Evolutionary conservation across 2,329 filamentous ascomycete species (phyloP), one percentile per base, ranked within the genome.

Genomic region (Colletotrichum sp.): DNA sequence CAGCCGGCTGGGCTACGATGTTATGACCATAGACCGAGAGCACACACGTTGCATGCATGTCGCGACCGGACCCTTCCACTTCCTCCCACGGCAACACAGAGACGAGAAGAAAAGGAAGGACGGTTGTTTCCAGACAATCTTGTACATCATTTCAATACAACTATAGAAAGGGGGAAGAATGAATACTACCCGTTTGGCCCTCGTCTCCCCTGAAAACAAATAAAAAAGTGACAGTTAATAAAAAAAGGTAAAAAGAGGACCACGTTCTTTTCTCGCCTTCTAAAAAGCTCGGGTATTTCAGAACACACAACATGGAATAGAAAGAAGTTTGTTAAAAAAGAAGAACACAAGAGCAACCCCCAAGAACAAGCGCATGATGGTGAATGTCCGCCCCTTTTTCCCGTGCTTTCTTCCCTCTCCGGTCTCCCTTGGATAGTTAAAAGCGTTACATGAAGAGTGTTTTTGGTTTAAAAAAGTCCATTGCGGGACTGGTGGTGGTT

Each of bases 241-340:
- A 62, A 49, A 68, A 39, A 34, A 77, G 60, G 36, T 65, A 76
- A 69, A 68, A 64, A 75, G 70, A 49, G 16, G 36, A 71, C 73
- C 64, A 69, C 63, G 57, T 72, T 76, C 70, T 73, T 76, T 72
- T 60, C 65, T 69, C 64, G 68, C 75, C 72, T 76, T 71, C 67
- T 77, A 72, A 59, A 55, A 76, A 57, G 75, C 66, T 77, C 71
- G 75, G 77, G 77, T 78, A 78, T 77, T 78, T 77, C 71, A 77
- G 77, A 78, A 75, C 28, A 69, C 34, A 65, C 67, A 70, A 49
- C 65, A 75, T 70, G 59, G 69, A 75, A 69, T 52, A 70, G 71
- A 70, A 55, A 64, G 36, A 52, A 68, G 52, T 66, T 49, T 60
- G 60, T 28, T n/a, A n/a, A 49, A 44, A 44, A 39, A 30, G 44